Evolutionary conservation across 225 moss, liverwort and hornwort species (phyloP).

Genomic region (Sphagnum contortum): DNA sequence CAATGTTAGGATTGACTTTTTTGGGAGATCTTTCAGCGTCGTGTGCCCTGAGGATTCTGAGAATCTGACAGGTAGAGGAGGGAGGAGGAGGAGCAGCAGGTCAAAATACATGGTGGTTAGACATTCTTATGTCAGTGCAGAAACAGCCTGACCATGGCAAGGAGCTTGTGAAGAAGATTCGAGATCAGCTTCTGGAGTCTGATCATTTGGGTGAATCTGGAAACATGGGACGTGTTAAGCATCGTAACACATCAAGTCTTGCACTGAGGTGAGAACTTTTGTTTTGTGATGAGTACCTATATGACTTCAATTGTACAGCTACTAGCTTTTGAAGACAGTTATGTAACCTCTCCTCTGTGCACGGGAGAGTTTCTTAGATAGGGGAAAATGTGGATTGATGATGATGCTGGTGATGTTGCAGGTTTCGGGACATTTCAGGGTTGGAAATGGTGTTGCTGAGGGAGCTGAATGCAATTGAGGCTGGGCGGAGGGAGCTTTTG

Average conservation of each 20-base stretch:
- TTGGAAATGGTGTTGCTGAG: constrained; percentile 64
- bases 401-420: constrained; percentile 12
- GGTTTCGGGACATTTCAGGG: constrained; percentile 72
- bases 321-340: no score
- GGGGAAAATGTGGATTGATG: no score
- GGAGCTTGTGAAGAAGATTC: constrained; percentile 60
- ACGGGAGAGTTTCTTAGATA: no score
- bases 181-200: constrained; percentile 63
- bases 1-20: neutral
- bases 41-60: neutral
- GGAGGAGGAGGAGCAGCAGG: constrained; percentile 48
- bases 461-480: constrained; percentile 67
- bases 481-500: constrained; percentile 47
- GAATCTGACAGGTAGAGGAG: constrained; percentile 27
- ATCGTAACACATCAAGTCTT: constrained; percentile 91
- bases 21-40: no score
- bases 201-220: constrained; percentile 71
- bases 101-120: constrained; percentile 74
- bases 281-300: neutral
- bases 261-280: constrained; percentile 51
- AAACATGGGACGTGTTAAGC: constrained; percentile 55
- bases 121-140: constrained; percentile 43
- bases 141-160: constrained; percentile 42
- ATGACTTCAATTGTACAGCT: no score
- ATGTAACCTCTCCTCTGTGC: no score